Conservation (phyloP, 148 eudicot species). For the Bassia scoparia region DNA sequence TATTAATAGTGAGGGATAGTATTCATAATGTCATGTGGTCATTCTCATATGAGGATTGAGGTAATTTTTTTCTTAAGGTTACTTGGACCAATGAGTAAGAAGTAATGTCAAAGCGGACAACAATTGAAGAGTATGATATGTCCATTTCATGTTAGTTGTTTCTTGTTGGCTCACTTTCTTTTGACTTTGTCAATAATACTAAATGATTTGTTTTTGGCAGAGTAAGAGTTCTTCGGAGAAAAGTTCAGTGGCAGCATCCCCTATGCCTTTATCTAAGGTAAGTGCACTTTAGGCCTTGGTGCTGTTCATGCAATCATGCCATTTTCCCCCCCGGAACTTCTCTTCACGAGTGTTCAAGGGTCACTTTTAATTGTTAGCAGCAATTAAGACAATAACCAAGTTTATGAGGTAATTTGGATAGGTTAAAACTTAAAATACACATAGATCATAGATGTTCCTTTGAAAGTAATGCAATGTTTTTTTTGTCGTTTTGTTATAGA, state of each 20-base stretch:
- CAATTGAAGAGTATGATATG: neutral
- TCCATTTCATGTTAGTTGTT: neutral
- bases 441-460: too few relatives aligned
- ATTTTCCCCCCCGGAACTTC: too few relatives aligned
- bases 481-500: too few relatives aligned
- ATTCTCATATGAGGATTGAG: neutral
- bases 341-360: neutral
- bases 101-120: neutral
- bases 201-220: conserved; percentile 29
- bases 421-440: neutral
- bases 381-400: neutral
- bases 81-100: neutral
- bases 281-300: neutral
- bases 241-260: conserved; percentile 48
- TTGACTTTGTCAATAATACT: neutral
- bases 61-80: neutral
- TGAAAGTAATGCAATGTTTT: too few relatives aligned
- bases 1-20: neutral
- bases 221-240: conserved; percentile 41
- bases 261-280: conserved; percentile 46
- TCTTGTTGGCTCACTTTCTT: neutral
- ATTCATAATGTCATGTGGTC: neutral
- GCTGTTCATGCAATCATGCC: conserved; percentile 1
- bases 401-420: neutral
- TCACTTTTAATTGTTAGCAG: neutral